These are phyloP conservation scores for Ustilago tritici DNA, from an alignment of 1,284 basidiomycete species.

Conservation along the genomic window DNA sequence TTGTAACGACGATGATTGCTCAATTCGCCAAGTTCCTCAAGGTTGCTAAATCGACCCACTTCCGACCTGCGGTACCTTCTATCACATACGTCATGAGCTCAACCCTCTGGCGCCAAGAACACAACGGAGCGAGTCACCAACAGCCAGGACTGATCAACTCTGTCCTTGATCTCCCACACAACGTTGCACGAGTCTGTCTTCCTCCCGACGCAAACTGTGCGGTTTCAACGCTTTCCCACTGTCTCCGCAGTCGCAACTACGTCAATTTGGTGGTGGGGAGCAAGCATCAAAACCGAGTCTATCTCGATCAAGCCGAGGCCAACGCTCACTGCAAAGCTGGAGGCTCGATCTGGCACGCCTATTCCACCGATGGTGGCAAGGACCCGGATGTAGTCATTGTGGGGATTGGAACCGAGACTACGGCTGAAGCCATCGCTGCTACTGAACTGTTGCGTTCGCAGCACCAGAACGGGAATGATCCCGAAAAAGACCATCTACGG, in stretches of 20 bases:
- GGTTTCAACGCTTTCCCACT: slow-evolving; percentile 81
- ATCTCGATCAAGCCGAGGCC: slow-evolving; percentile 70
- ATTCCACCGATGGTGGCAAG: slow-evolving; percentile 71
- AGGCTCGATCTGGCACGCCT: slow-evolving; percentile 71
- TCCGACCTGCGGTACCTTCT: slow-evolving; percentile 80
- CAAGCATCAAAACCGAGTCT: slow-evolving; percentile 72
- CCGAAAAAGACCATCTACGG: slow-evolving; percentile 49
- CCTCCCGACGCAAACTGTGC: slow-evolving; percentile 90
- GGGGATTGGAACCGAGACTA: slow-evolving; percentile 72
- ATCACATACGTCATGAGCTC: slow-evolving; percentile 88
- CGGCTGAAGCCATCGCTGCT: slow-evolving; percentile 71
- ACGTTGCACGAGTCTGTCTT: slow-evolving; percentile 83
- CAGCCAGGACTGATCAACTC: slow-evolving; percentile 87
- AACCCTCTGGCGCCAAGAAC: slow-evolving; percentile 79
- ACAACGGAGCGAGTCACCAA: slow-evolving; percentile 76
- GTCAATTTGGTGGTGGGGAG: slow-evolving; percentile 86
- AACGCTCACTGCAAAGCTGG: slow-evolving; percentile 68
- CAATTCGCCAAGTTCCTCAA: slow-evolving; percentile 89
- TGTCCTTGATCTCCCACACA: slow-evolving; percentile 81
- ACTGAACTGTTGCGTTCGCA: slow-evolving; percentile 49
- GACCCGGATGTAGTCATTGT: slow-evolving; percentile 73
- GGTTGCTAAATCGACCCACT: slow-evolving; percentile 77
- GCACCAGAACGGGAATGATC: slow-evolving; percentile 31
- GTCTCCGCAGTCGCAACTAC: slow-evolving; percentile 83
- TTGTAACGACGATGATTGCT: slow-evolving; percentile 70